These are phyloP conservation scores for Amylostereum chailletii DNA, from an alignment of 1,284 basidiomycete species.

Conservation along the genomic window DNA sequence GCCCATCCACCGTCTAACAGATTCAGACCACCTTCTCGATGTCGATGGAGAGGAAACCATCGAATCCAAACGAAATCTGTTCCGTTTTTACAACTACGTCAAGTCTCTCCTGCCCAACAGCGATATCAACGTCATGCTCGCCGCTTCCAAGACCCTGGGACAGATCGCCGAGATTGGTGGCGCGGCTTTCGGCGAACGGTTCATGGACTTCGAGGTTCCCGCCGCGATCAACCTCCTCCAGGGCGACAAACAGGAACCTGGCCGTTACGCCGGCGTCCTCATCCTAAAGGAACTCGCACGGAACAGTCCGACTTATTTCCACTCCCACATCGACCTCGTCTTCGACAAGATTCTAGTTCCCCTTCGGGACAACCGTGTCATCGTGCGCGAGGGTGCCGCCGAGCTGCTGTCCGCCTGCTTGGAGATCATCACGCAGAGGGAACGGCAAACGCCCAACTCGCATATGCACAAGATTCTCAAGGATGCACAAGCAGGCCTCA, in stretches of 20 bases:
- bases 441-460: slow-evolving; percentile 57
- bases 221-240: slow-evolving; percentile 75
- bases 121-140: slow-evolving; percentile 83
- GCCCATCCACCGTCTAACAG: slow-evolving; percentile 10
- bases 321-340: slow-evolving; percentile 78
- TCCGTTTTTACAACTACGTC: slow-evolving; percentile 88
- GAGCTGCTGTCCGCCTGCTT: slow-evolving; percentile 86
- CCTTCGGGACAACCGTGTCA: slow-evolving; percentile 74
- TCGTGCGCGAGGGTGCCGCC: slow-evolving; percentile 86
- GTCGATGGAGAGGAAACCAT: slow-evolving; percentile 69
- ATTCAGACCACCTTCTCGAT: slow-evolving; percentile 59
- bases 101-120: slow-evolving; percentile 77
- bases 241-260: slow-evolving; percentile 66
- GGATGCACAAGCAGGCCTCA: slow-evolving; percentile 84
- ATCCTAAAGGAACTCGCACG: slow-evolving; percentile 87
- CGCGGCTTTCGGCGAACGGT: slow-evolving; percentile 74
- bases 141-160: slow-evolving; percentile 79
- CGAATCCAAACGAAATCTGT: slow-evolving; percentile 69
- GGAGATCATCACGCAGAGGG: slow-evolving; percentile 72
- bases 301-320: slow-evolving; percentile 80
- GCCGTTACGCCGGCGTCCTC: slow-evolving; percentile 78
- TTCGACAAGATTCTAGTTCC: slow-evolving; percentile 90
- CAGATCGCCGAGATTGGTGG: slow-evolving; percentile 78
- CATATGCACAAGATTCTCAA: slow-evolving; percentile 76
- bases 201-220: slow-evolving; percentile 82